Conservation (phyloP, 495 filamentous ascomycete genomes). For the Neurospora hispaniola region DNA sequence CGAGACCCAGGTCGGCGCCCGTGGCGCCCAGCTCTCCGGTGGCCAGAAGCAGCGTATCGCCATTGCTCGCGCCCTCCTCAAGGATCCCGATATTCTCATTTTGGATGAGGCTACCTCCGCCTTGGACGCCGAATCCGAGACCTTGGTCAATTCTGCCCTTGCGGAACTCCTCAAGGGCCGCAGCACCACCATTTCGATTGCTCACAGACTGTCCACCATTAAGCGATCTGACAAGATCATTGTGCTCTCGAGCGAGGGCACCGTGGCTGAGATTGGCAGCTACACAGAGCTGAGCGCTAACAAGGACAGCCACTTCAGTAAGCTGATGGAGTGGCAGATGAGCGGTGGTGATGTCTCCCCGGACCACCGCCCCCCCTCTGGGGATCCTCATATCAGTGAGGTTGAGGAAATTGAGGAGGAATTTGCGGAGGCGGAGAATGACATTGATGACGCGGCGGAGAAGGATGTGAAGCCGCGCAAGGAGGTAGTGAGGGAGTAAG, state of each 20-base stretch:
- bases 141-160: constrained; percentile 84
- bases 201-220: constrained; percentile 90
- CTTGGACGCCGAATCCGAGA: constrained; percentile 95
- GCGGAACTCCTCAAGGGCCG: constrained; percentile 67
- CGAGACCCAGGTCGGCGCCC: constrained; percentile 84
- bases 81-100: constrained; percentile 92
- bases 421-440: constrained; percentile 25
- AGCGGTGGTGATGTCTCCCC: constrained; percentile 57
- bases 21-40: constrained; percentile 87
- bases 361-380: constrained; percentile 9
- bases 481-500: constrained; percentile 3
- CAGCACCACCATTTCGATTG: constrained; percentile 94
- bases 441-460: constrained; percentile 20
- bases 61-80: constrained; percentile 88
- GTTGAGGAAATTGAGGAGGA: constrained; percentile 36
- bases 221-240: constrained; percentile 90
- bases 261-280: constrained; percentile 79
- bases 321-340: constrained; percentile 99
- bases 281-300: constrained; percentile 66
- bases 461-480: constrained; percentile 2
- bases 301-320: constrained; percentile 72
- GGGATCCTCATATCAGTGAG: constrained; percentile 29
- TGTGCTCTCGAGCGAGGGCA: constrained; percentile 72
- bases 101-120: constrained; percentile 91
- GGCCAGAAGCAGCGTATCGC: constrained; percentile 98